Percentiles rank a stretch among this genome's conserved stretches.
Conservation (phyloP, 2,329 filamentous ascomycete species). For the Fusarium sp. region DNA sequence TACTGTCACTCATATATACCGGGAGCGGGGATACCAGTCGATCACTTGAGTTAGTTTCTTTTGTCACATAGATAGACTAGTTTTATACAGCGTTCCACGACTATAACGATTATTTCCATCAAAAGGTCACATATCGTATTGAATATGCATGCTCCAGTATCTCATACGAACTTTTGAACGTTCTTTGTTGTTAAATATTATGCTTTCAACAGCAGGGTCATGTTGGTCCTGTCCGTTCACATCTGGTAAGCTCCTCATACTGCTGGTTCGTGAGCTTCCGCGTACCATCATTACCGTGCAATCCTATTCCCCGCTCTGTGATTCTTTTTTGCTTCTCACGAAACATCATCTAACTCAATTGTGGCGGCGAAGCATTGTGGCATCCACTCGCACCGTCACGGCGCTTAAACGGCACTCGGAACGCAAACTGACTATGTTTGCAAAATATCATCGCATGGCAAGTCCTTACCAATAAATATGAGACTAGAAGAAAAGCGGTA, state of each 20-base stretch:
- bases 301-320: neutral
- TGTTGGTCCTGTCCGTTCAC: neutral
- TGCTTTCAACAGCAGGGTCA: accelerated
- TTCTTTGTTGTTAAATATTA: neutral
- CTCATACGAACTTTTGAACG: neutral
- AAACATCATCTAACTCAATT: neutral
- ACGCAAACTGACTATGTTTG: neutral
- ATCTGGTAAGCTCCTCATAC: neutral
- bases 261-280: neutral
- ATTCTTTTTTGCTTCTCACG: no score
- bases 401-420: neutral
- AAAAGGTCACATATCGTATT: accelerated
- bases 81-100: neutral
- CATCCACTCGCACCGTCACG: neutral
- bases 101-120: accelerated
- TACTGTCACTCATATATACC: neutral
- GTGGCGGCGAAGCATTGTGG: no score
- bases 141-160: accelerated
- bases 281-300: accelerated
- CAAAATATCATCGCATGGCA: neutral
- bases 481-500: no score
- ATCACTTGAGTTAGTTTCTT: neutral
- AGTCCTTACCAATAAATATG: neutral
- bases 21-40: neutral
- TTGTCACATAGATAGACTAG: neutral